phyloP scores from a whole-genome alignment of 306 rosid genomes.

The Acacia melanoxylon region DNA sequence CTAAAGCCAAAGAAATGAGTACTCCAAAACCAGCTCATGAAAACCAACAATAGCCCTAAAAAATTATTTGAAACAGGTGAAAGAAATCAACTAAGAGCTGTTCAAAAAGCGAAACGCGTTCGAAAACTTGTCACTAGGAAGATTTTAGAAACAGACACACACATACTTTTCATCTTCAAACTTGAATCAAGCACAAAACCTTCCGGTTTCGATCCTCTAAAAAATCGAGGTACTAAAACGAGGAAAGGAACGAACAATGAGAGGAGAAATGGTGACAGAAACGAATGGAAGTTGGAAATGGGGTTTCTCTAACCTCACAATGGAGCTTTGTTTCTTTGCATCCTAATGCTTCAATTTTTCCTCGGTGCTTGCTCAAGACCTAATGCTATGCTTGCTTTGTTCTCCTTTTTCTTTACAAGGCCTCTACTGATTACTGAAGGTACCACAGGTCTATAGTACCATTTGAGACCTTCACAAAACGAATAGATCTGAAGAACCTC shows the following conservation, averaged over 20 bases:
- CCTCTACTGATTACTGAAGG: background rate
- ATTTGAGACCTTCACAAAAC: too few species aligned
- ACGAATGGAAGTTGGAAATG: background rate
- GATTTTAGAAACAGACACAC: constrained; percentile 21
- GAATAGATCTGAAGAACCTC: too few species aligned
- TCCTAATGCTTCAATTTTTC: background rate
- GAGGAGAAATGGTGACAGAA: constrained; percentile 8
- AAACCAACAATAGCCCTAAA: background rate
- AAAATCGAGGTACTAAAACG: background rate
- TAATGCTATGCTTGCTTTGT: background rate
- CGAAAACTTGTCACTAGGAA: background rate
- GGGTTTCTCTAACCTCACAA: constrained; percentile 15
- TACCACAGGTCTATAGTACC: constrained; percentile 1
- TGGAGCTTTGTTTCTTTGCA: constrained; percentile 23
- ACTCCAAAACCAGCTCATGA: background rate
- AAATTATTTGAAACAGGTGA: background rate
- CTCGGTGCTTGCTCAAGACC: constrained; percentile 11
- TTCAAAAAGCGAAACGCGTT: constrained; percentile 24
- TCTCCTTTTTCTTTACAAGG: background rate
- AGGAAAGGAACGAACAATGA: background rate
- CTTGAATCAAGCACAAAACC: background rate
- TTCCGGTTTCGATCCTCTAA: background rate
- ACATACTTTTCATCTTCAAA: constrained; percentile 20
- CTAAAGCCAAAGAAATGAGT: background rate
- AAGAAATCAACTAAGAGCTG: background rate